phyloP scores from a whole-genome alignment of 1,284 basidiomycete genomes.

The Puccinia hordei region DNA sequence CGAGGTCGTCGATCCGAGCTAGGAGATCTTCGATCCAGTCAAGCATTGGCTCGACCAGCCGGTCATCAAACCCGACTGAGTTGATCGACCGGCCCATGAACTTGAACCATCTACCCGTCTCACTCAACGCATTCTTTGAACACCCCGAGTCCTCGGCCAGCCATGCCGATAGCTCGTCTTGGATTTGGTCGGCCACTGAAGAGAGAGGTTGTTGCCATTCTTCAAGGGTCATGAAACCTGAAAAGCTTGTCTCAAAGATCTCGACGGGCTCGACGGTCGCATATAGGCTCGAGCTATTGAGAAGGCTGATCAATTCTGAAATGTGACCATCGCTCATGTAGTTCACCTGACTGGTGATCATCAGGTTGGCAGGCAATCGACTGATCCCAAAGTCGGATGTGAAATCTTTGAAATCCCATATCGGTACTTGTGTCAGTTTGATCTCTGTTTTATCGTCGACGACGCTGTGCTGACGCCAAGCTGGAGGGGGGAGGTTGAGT shows the following conservation, averaged over 20 bases:
- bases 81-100: constrained; percentile 25
- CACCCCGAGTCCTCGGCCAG: constrained; percentile 35
- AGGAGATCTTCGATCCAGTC: constrained; percentile 20
- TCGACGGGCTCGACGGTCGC: constrained; percentile 11
- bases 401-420: constrained; percentile 39
- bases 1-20: constrained; percentile 40
- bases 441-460: background rate
- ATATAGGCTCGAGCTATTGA: background rate
- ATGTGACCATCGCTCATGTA: constrained; percentile 31
- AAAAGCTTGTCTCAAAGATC: constrained; percentile 30
- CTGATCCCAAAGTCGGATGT: constrained; percentile 40
- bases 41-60: constrained; percentile 2
- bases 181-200: constrained; percentile 23
- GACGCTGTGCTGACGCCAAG: background rate
- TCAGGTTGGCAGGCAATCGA: constrained; percentile 6
- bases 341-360: constrained; percentile 18
- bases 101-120: constrained; percentile 29
- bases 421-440: background rate
- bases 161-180: constrained; percentile 29
- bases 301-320: constrained; percentile 18
- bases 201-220: constrained; percentile 21
- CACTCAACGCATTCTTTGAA: constrained; percentile 2
- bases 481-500: constrained; percentile 35
- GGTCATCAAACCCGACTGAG: background rate
- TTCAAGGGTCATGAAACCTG: constrained; percentile 10